Percentiles rank a stretch among this genome's conserved stretches.
Evolutionary conservation across 2,329 filamentous ascomycete genomes (phyloP).

Genomic region (Aureobasidium melanogenum): DNA sequence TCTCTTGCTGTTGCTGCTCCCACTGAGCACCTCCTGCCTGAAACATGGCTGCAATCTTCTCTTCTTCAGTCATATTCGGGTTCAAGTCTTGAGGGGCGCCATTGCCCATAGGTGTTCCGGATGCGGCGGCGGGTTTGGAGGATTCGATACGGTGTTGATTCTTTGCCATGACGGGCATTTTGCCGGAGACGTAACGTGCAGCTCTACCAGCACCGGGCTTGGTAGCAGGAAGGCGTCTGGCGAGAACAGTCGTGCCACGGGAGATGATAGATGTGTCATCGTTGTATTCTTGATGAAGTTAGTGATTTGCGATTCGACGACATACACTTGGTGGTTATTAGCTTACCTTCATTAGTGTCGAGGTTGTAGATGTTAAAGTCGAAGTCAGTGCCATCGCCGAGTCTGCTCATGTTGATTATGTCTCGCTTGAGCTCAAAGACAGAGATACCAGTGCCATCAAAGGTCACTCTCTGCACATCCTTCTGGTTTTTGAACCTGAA

Average conservation of each 20-base stretch:
- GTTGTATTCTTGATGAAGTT: constrained; percentile 64
- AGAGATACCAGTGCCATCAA: constrained; percentile 94
- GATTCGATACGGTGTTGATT: constrained; percentile 62
- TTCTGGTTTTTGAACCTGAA: constrained; percentile 99
- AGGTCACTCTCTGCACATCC: constrained; percentile 87
- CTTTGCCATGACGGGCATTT: constrained; percentile 84
- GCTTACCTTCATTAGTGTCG: constrained; percentile 79
- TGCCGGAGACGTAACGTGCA: constrained; percentile 90
- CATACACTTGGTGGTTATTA: background rate
- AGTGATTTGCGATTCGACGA: constrained; percentile 10
- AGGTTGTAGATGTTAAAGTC: constrained; percentile 91
- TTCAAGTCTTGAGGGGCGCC: constrained; percentile 59
- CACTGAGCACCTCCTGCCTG: constrained; percentile 83
- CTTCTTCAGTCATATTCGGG: constrained; percentile 80
- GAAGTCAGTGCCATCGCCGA: constrained; percentile 94
- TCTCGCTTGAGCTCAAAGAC: constrained; percentile 98
- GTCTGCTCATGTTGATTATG: constrained; percentile 87
- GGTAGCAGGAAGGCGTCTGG: constrained; percentile 71
- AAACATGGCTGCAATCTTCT: constrained; percentile 88
- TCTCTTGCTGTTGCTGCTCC: constrained; percentile 85
- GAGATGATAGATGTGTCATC: constrained; percentile 98
- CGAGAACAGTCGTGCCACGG: constrained; percentile 87
- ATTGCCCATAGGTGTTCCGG: constrained; percentile 35
- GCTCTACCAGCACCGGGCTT: constrained; percentile 84
- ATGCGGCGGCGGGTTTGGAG: constrained; percentile 40